Percentiles rank a stretch among this genome's conserved stretches.
Conservation (phyloP, 2,329 filamentous ascomycete genomes). For the Ophiocordyceps camponoti-leonardi region DNA sequence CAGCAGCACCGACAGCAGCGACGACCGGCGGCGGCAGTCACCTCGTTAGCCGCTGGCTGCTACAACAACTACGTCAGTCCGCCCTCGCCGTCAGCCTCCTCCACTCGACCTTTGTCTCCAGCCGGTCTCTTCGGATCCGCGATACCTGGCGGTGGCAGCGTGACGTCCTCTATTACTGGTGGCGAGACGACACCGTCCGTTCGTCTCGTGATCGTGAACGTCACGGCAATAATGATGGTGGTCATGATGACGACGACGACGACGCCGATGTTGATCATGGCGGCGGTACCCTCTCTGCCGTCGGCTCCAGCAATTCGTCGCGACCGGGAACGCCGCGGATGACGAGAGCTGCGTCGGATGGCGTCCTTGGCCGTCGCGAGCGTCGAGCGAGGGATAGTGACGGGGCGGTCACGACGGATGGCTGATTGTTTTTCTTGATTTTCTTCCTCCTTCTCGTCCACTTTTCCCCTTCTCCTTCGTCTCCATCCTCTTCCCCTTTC, state of each 20-base stretch:
- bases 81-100: conserved; percentile 26
- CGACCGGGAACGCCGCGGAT: conserved; percentile 9
- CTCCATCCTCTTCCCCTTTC: not conserved
- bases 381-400: conserved; percentile 2
- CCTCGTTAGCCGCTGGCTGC: conserved; percentile 32
- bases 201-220: not conserved
- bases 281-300: not conserved
- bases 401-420: conserved; percentile 4
- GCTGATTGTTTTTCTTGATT: not conserved
- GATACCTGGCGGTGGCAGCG: conserved; percentile 18
- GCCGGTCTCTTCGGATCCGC: conserved; percentile 13
- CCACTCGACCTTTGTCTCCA: conserved; percentile 15
- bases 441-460: not conserved
- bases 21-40: no score
- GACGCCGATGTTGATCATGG: conserved; percentile 6
- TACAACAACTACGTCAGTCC: conserved; percentile 30
- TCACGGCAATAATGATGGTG: no score
- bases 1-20: no score
- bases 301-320: conserved; percentile 9
- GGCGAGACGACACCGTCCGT: conserved; percentile 11
- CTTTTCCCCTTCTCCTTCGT: no score
- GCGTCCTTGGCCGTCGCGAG: not conserved
- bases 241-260: conserved; percentile 1
- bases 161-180: conserved; percentile 21
- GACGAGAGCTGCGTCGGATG: conserved; percentile 13